A percentile compares a stretch with the other conserved stretches of the same genome.
phyloP scores from a whole-genome alignment of 2,329 filamentous ascomycete genomes.

The Rasamsonia emersonii region DNA sequence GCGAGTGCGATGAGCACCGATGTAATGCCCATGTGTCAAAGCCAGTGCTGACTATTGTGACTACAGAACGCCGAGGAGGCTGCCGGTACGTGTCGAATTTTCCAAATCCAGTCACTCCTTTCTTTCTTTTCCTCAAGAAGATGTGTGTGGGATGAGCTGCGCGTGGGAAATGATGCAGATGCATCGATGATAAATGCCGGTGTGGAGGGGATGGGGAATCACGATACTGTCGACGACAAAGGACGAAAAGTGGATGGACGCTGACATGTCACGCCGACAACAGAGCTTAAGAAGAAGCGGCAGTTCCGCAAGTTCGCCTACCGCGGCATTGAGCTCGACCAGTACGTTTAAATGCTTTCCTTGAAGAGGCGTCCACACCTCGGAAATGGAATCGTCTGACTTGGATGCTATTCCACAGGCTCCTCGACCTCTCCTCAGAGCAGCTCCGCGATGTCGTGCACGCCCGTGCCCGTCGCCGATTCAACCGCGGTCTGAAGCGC shows the following conservation, averaged over 20 bases:
- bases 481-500: constrained; percentile 99
- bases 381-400: constrained; percentile 14
- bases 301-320: constrained; percentile 99
- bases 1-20: constrained; percentile 11
- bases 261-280: constrained; percentile 26
- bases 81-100: constrained; percentile 53
- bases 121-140: constrained; percentile 3
- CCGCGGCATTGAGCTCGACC: constrained; percentile 98
- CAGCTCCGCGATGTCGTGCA: constrained; percentile 99
- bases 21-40: no score
- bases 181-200: constrained; percentile 10
- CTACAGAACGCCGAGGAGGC: constrained; percentile 89
- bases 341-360: constrained; percentile 55
- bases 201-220: constrained; percentile 5
- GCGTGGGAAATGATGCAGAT: constrained; percentile 9
- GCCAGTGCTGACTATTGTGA: constrained; percentile 24
- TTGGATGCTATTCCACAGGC: constrained; percentile 50
- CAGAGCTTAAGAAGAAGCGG: constrained; percentile 99
- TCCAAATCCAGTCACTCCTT: constrained; percentile 6
- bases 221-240: constrained; percentile 10
- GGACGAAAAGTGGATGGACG: constrained; percentile 11
- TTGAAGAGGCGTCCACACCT: constrained; percentile 1
- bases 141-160: no score
- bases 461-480: constrained; percentile 94
- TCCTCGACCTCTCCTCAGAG: constrained; percentile 96